Conservation (phyloP, 345 rosid genomes). For the Eucalyptus curtisii region DNA sequence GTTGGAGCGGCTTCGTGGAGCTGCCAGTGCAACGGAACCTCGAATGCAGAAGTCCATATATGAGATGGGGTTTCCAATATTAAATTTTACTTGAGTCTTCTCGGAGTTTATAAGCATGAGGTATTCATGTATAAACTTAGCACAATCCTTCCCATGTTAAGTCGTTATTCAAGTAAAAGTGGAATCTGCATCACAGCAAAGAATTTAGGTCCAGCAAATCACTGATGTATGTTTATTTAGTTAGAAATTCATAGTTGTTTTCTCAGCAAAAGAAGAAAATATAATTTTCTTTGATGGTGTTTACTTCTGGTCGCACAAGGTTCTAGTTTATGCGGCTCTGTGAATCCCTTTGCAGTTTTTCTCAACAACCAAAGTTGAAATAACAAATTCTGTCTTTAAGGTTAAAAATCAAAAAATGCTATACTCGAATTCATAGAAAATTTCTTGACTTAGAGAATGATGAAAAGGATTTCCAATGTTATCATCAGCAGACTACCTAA, state of each 20-base stretch:
- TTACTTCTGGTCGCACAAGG: not conserved
- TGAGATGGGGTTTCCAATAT: conserved; percentile 77
- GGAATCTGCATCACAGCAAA: not conserved
- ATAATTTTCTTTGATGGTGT: not conserved
- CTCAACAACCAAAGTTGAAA: not conserved
- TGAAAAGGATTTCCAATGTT: not conserved
- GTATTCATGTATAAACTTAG: conserved; percentile 16
- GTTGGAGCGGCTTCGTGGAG: conserved; percentile 93
- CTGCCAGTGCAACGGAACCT: conserved; percentile 91
- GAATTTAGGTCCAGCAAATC: not conserved
- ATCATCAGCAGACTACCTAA: not conserved
- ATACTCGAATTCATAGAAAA: not conserved
- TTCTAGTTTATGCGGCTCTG: not conserved
- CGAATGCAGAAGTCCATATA: conserved; percentile 84
- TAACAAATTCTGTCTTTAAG: not conserved
- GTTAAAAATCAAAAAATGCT: not conserved
- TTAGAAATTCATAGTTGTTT: not conserved
- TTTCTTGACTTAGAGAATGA: not conserved
- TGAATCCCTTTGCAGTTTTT: not conserved
- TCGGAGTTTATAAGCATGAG: conserved; percentile 93
- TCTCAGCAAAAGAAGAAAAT: not conserved
- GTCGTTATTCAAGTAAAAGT: not conserved
- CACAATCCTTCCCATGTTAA: not conserved
- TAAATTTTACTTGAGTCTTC: conserved; percentile 66
- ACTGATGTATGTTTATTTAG: not conserved